These are phyloP conservation scores for Sphaerulina populicola DNA, from an alignment of 2,329 filamentous ascomycete genomes.

Conservation along the genomic window DNA sequence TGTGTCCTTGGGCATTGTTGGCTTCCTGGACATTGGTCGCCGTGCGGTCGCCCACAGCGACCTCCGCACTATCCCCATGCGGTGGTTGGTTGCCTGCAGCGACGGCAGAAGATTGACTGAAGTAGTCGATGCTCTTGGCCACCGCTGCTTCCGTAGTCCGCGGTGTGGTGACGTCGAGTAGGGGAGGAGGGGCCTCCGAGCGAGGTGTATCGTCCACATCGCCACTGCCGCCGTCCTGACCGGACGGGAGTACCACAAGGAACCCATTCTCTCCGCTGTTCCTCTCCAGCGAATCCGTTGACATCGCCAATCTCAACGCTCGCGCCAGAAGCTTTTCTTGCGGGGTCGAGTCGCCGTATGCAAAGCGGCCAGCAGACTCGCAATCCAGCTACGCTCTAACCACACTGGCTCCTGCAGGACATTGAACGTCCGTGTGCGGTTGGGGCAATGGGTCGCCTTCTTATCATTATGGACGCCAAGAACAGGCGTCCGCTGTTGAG, in stretches of 20 bases:
- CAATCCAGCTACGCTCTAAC: slow-evolving; percentile 19
- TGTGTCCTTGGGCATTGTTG: slow-evolving; percentile 21
- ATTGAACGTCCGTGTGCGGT: slow-evolving; percentile 20
- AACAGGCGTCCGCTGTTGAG: slow-evolving; percentile 12
- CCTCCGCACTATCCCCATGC: background rate
- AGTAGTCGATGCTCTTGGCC: slow-evolving; percentile 8
- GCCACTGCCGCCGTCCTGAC: slow-evolving; percentile 17
- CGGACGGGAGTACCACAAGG: background rate
- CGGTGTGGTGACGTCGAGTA: slow-evolving; percentile 22
- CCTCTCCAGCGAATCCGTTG: slow-evolving; percentile 18
- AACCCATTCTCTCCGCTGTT: slow-evolving; percentile 8
- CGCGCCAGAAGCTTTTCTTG: background rate
- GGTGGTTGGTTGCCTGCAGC: background rate
- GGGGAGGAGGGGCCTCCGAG: slow-evolving; percentile 35
- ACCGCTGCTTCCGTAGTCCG: slow-evolving; percentile 12
- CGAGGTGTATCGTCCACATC: slow-evolving; percentile 36
- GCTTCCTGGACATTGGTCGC: slow-evolving; percentile 11
- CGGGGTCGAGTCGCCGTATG: slow-evolving; percentile 3
- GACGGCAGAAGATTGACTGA: slow-evolving; percentile 9
- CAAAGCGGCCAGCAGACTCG: slow-evolving; percentile 7
- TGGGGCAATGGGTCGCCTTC: slow-evolving; percentile 8
- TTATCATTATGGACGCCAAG: slow-evolving; percentile 20
- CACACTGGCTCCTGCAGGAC: slow-evolving; percentile 29
- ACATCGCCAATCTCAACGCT: slow-evolving; percentile 19
- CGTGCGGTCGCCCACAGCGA: background rate